Percentiles rank a stretch among this genome's conserved stretches.
These are phyloP conservation scores for Plasmodium cynomolgi DNA, from an alignment of 169 alveolate species.

Conservation along the genomic window DNA sequence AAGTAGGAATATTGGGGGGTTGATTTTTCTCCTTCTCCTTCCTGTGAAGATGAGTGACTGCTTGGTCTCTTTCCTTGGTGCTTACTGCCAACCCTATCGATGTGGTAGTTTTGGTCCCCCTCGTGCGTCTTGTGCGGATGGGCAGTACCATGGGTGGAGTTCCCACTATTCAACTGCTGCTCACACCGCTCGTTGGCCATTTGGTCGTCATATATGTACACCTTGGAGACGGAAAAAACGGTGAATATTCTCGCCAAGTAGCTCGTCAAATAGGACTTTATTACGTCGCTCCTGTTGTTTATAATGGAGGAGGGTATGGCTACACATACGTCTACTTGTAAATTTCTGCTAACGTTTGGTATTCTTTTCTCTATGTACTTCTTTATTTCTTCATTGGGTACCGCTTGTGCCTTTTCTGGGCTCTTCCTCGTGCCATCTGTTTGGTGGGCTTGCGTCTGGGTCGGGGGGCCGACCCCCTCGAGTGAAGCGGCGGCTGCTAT, in stretches of 20 bases:
- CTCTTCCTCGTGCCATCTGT: background rate
- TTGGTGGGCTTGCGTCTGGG: background rate
- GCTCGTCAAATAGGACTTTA: conserved; percentile 54
- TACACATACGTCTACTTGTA: conserved; percentile 28
- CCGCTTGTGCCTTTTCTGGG: background rate
- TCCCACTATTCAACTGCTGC: background rate
- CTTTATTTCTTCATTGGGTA: conserved; percentile 28
- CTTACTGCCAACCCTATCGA: background rate
- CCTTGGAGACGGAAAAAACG: conserved; percentile 48
- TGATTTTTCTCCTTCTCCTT: background rate
- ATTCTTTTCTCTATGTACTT: conserved; percentile 11
- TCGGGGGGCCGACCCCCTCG: background rate
- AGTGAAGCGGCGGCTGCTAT: background rate
- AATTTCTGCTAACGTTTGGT: conserved; percentile 68
- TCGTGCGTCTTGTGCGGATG: background rate
- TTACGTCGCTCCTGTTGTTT: conserved; percentile 65
- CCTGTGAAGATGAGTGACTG: background rate
- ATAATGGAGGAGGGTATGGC: conserved; percentile 71
- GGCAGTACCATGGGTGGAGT: background rate
- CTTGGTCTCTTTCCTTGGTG: background rate
- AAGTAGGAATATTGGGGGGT: conserved; percentile 22
- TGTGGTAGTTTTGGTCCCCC: background rate
- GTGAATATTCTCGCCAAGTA: conserved; percentile 64
- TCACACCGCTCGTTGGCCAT: background rate
- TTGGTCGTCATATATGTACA: conserved; percentile 63